Conservation (phyloP, 2,329 filamentous ascomycete species). For the Pseudogymnoascus sp. region DNA sequence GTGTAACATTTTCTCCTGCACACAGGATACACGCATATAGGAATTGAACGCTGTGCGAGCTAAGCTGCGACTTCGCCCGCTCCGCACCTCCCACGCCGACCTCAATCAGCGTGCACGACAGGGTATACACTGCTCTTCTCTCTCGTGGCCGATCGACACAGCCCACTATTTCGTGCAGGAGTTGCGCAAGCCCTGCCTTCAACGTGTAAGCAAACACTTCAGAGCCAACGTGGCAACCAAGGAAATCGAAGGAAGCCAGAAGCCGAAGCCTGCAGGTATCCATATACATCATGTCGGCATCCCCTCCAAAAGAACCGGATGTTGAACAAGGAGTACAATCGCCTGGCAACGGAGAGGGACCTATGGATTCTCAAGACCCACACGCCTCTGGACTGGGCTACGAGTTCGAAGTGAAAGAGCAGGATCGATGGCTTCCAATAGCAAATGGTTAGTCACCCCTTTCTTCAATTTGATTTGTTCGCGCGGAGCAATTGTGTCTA, state of each 20-base stretch:
- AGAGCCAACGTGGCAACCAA: conserved; percentile 26
- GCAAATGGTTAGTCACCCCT: conserved; percentile 85
- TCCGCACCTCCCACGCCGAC: conserved; percentile 1
- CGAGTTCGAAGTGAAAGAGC: conserved; percentile 99
- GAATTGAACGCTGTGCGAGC: conserved; percentile 5
- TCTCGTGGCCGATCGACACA: conserved; percentile 19
- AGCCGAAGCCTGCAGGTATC: conserved; percentile 37
- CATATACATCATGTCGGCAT: conserved; percentile 92
- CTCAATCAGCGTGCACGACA: neutral
- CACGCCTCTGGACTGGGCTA: conserved; percentile 68
- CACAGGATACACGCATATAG: conserved; percentile 10
- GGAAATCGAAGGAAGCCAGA: conserved; percentile 21
- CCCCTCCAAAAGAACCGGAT: conserved; percentile 79
- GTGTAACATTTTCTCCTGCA: conserved; percentile 8
- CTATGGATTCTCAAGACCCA: conserved; percentile 78
- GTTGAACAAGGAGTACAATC: conserved; percentile 90
- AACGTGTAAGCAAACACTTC: conserved; percentile 19
- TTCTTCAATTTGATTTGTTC: conserved; percentile 43
- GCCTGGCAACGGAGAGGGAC: conserved; percentile 80
- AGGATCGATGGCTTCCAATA: conserved; percentile 98
- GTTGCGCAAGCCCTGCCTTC: conserved; percentile 16
- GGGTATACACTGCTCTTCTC: conserved; percentile 3
- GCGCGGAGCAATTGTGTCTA: conserved; percentile 18
- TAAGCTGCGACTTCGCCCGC: conserved; percentile 5
- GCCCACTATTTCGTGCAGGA: conserved; percentile 6